Evolutionary conservation across 2,329 filamentous ascomycete species (phyloP).

Genomic region (Penicillium sp.): DNA sequence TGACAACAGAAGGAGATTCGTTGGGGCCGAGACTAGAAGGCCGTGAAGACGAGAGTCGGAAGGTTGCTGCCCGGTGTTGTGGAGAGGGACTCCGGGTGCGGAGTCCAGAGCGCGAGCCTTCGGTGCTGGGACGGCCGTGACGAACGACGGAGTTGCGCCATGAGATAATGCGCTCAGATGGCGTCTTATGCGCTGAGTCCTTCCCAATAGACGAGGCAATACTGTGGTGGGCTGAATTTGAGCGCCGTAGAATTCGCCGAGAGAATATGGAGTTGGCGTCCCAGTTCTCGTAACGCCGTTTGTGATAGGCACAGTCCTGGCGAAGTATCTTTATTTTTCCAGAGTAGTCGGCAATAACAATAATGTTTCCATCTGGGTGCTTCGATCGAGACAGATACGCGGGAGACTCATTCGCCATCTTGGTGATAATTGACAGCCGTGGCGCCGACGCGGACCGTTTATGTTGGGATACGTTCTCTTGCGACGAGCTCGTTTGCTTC

Average conservation of each 20-base stretch:
- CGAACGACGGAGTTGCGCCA: conserved; percentile 73
- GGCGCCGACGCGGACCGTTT: conserved; percentile 34
- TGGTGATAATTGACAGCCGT: conserved; percentile 36
- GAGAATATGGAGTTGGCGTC: conserved; percentile 76
- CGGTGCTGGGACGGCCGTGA: conserved; percentile 51
- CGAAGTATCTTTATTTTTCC: conserved; percentile 92
- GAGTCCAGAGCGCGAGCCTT: conserved; percentile 35
- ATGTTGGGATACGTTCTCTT: conserved; percentile 18
- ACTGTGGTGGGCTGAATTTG: conserved; percentile 57
- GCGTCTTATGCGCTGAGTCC: conserved; percentile 46
- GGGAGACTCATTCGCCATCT: conserved; percentile 64
- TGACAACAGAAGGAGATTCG: conserved; percentile 28
- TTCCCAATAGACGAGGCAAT: conserved; percentile 47
- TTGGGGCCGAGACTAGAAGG: conserved; percentile 26
- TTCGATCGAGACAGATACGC: conserved; percentile 72
- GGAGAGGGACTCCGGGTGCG: conserved; percentile 50
- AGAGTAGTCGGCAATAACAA: conserved; percentile 83
- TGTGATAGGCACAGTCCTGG: conserved; percentile 84
- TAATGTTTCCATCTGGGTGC: conserved; percentile 81
- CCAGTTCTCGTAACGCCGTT: conserved; percentile 73
- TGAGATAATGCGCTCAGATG: conserved; percentile 75
- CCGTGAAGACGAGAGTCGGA: conserved; percentile 18
- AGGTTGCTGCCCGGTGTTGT: conserved; percentile 34
- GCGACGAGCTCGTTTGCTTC: conserved; percentile 40
- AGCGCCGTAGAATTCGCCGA: conserved; percentile 57